Conservation (phyloP, 192 early-diverging fungal genomes). For the Coemansia asiatica region DNA sequence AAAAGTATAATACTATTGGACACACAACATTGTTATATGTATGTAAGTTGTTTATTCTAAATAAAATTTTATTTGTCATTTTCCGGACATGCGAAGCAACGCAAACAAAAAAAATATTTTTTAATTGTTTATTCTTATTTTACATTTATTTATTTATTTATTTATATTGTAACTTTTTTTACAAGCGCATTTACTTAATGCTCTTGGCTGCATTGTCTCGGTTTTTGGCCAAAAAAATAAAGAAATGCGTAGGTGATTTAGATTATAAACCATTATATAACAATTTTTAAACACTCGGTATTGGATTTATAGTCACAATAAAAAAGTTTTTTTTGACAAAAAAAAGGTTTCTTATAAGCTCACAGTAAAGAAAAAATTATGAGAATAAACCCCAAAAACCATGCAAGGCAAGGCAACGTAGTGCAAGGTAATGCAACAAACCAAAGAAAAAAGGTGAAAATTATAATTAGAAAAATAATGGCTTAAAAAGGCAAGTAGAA, state of each 20-base stretch:
- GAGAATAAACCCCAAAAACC: neutral
- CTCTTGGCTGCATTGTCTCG: neutral
- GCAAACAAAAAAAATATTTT: neutral
- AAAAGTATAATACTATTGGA: too few relatives aligned
- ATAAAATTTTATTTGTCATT: neutral
- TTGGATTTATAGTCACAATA: too few relatives aligned
- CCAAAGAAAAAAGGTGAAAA: neutral
- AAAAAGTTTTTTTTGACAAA: neutral
- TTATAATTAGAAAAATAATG: neutral
- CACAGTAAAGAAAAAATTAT: neutral
- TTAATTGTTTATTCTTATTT: neutral
- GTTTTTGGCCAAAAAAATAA: neutral
- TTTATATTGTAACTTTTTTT: neutral
- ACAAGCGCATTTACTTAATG: neutral
- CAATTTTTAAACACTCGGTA: neutral
- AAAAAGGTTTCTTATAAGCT: neutral
- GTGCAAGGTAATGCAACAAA: neutral
- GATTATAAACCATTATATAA: neutral
- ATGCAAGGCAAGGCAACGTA: neutral
- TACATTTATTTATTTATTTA: neutral
- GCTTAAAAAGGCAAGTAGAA: neutral
- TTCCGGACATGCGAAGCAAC: neutral
- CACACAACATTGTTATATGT: neutral
- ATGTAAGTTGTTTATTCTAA: too few relatives aligned
- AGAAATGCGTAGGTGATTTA: neutral